These are phyloP conservation scores for Magnolia changhungtana DNA, from an alignment of 164 flowering plant species.

Conservation along the genomic window DNA sequence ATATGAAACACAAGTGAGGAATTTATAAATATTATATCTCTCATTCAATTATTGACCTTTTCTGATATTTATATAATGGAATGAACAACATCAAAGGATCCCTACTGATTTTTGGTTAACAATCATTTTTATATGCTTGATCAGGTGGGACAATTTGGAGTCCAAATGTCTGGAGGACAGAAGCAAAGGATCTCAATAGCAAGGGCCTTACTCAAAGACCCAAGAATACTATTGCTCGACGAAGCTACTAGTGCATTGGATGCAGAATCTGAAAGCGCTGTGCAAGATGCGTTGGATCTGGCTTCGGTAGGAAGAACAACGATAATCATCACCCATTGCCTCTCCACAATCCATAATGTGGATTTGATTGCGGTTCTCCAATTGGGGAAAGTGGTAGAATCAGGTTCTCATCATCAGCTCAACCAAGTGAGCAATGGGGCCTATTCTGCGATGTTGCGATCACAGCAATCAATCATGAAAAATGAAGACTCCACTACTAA, in stretches of 20 bases:
- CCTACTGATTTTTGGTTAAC: not conserved
- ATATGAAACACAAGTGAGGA: conserved; percentile 47
- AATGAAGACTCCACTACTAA: conserved; percentile 6
- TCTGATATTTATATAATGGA: not conserved
- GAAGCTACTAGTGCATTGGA: conserved; percentile 66
- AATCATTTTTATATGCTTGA: not conserved
- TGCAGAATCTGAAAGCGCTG: conserved; percentile 40
- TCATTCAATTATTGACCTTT: not conserved
- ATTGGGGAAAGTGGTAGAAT: conserved; percentile 43
- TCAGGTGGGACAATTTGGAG: conserved; percentile 51
- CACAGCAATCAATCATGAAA: conserved; percentile 21
- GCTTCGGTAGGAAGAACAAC: conserved; percentile 47
- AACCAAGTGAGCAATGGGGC: conserved; percentile 21
- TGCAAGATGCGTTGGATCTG: conserved; percentile 48
- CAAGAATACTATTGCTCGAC: conserved; percentile 48
- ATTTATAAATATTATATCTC: no score
- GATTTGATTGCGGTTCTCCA: conserved; percentile 44
- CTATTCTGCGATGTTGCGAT: conserved; percentile 35
- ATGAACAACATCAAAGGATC: not conserved
- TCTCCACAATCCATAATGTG: conserved; percentile 40
- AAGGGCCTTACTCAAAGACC: conserved; percentile 45
- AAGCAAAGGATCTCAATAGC: conserved; percentile 61
- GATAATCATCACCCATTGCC: conserved; percentile 46
- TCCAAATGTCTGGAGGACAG: conserved; percentile 57
- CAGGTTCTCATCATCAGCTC: conserved; percentile 42